Percentiles rank a stretch among this genome's conserved stretches.
phyloP scores from a whole-genome alignment of 495 filamentous ascomycete species.

The Hypomontagnella submonticulosa region DNA sequence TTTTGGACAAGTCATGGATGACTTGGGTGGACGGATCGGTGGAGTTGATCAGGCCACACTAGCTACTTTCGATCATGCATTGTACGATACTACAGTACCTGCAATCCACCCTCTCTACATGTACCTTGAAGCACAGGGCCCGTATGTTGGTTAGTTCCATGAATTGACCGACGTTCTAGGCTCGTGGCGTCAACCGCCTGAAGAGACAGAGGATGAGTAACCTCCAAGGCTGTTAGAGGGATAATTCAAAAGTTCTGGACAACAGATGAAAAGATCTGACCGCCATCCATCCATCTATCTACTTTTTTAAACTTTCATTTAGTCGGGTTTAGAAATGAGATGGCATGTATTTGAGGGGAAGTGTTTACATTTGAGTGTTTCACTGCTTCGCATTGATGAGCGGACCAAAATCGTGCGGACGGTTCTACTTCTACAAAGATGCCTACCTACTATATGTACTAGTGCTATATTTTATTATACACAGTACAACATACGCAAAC shows the following conservation, averaged over 20 bases:
- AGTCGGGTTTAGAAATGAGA: conserved; percentile 14
- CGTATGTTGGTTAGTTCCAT: not conserved
- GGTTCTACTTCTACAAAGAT: conserved; percentile 1
- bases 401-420: conserved; percentile 1
- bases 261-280: conserved; percentile 16
- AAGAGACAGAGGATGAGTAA: conserved; percentile 12
- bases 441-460: not conserved
- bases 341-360: conserved; percentile 10
- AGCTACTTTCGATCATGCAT: conserved; percentile 42
- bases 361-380: conserved; percentile 12
- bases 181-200: conserved; percentile 24
- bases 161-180: conserved; percentile 36
- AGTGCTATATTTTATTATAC: not conserved
- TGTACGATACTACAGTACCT: conserved; percentile 34
- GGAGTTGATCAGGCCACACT: conserved; percentile 24
- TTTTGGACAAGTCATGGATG: conserved; percentile 3
- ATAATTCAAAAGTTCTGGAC: not conserved
- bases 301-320: conserved; percentile 12
- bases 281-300: conserved; percentile 6
- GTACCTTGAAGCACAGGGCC: conserved; percentile 10
- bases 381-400: conserved; percentile 36
- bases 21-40: conserved; percentile 11
- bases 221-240: not conserved
- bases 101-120: too few relatives aligned
- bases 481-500: not conserved